These are phyloP conservation scores for Holtermanniella nyarrowii DNA, from an alignment of 768 basidiomycete genomes.

Conservation along the genomic window DNA sequence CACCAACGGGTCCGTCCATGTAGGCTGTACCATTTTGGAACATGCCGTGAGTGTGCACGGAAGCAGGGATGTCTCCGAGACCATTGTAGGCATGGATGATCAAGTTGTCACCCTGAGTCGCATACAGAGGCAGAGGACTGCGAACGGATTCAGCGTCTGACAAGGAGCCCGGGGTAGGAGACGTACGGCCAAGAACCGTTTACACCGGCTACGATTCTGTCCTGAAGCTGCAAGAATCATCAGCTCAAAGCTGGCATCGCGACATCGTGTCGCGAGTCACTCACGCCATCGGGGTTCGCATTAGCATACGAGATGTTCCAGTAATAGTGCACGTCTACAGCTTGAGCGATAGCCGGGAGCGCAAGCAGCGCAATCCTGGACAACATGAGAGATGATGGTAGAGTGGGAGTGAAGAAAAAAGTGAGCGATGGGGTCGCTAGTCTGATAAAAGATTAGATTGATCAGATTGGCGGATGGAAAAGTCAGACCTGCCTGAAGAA, in stretches of 20 bases:
- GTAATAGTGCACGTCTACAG: conserved; percentile 37
- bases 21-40: conserved; percentile 78
- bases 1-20: conserved; percentile 76
- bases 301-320: conserved; percentile 85
- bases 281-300: conserved; percentile 73
- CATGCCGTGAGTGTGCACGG: conserved; percentile 90
- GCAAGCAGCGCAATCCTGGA: neutral
- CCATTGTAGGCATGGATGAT: conserved; percentile 66
- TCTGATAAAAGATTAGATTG: neutral
- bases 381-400: neutral
- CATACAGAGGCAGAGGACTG: conserved; percentile 72
- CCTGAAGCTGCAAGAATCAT: conserved; percentile 28
- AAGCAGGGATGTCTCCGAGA: conserved; percentile 52
- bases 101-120: conserved; percentile 61
- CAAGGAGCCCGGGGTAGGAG: no score
- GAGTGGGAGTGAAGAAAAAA: neutral
- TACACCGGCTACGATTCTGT: conserved; percentile 71
- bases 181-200: conserved; percentile 91
- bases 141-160: neutral
- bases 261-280: neutral
- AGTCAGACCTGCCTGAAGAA: neutral
- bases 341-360: conserved; percentile 12
- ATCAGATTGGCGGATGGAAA: neutral
- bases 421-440: neutral
- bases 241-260: no score